Conservation (phyloP, 179 eudicot genomes). For the Sideroxylon spinosum region DNA sequence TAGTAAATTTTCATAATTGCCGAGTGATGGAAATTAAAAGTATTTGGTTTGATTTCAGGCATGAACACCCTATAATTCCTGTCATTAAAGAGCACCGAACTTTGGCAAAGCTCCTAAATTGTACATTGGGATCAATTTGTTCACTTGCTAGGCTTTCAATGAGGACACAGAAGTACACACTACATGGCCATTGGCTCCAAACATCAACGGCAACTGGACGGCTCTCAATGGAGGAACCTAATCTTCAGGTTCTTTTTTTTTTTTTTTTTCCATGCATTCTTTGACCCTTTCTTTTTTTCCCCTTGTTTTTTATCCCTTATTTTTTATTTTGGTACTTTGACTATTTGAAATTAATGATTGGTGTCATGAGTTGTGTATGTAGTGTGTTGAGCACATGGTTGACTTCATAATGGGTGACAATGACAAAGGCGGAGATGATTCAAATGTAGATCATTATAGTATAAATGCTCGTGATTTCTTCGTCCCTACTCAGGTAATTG, state of each 20-base stretch:
- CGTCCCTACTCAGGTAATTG: conserved; percentile 71
- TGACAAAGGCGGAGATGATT: conserved; percentile 34
- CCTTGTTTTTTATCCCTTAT: background rate
- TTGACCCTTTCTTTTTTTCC: background rate
- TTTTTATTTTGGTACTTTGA: background rate
- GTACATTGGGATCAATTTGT: conserved; percentile 93
- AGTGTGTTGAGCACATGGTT: conserved; percentile 94
- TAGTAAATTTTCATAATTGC: background rate
- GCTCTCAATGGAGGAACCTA: conserved; percentile 97
- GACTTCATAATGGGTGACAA: conserved; percentile 51
- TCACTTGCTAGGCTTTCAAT: conserved; percentile 74
- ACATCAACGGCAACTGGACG: conserved; percentile 97
- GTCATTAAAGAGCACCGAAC: conserved; percentile 90
- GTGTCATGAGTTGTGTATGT: conserved; percentile 20
- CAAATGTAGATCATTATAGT: conserved; percentile 28
- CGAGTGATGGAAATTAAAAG: background rate
- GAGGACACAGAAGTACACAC: conserved; percentile 69
- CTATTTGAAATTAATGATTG: conserved; percentile 8
- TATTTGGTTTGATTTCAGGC: conserved; percentile 39
- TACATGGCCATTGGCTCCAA: conserved; percentile 98
- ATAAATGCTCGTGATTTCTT: conserved; percentile 87
- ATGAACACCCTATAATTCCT: conserved; percentile 89
- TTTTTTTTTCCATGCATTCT: background rate
- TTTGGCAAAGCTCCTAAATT: conserved; percentile 76
- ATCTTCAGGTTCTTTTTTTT: conserved; percentile 65